Evolutionary conservation across 768 basidiomycete species (phyloP).

Genomic region (Mycena olivaceomarginata): DNA sequence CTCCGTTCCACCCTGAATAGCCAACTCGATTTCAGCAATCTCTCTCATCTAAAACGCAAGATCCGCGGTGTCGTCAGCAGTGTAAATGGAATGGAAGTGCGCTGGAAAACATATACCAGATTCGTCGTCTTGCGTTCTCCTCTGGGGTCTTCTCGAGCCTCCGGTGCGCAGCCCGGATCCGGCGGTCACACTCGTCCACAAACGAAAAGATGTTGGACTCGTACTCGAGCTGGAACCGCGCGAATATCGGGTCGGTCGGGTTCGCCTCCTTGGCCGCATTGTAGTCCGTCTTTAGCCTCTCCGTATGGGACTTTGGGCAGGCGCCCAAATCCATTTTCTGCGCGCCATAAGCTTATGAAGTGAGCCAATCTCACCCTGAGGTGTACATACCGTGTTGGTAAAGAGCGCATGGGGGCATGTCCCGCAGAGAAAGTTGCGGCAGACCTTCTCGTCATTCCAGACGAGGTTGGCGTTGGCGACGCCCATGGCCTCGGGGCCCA

Average conservation of each 20-base stretch:
- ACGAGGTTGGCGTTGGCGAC: constrained; percentile 93
- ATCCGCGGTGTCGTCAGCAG: constrained; percentile 15
- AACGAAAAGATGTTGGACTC: constrained; percentile 96
- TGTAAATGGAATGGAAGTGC: constrained; percentile 13
- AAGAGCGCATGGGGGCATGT: constrained; percentile 99
- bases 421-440: constrained; percentile 97
- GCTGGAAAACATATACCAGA: constrained; percentile 71
- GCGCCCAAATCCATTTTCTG: constrained; percentile 99
- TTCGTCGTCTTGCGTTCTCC: constrained; percentile 99
- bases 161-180: constrained; percentile 95
- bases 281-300: constrained; percentile 94
- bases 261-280: constrained; percentile 84
- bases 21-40: constrained; percentile 99
- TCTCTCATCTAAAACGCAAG: constrained; percentile 87
- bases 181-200: constrained; percentile 98
- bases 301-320: constrained; percentile 97
- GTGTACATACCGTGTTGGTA: constrained; percentile 91
- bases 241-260: constrained; percentile 88
- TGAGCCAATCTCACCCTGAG: not conserved
- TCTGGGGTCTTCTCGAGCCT: constrained; percentile 99
- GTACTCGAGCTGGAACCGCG: constrained; percentile 95
- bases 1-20: constrained; percentile 98
- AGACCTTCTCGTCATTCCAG: constrained; percentile 98
- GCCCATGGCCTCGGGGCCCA: constrained; percentile 99
- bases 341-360: constrained; percentile 15